Evolutionary conservation across 345 rosid genomes (phyloP).

Genomic region (Salix arbutifolia): DNA sequence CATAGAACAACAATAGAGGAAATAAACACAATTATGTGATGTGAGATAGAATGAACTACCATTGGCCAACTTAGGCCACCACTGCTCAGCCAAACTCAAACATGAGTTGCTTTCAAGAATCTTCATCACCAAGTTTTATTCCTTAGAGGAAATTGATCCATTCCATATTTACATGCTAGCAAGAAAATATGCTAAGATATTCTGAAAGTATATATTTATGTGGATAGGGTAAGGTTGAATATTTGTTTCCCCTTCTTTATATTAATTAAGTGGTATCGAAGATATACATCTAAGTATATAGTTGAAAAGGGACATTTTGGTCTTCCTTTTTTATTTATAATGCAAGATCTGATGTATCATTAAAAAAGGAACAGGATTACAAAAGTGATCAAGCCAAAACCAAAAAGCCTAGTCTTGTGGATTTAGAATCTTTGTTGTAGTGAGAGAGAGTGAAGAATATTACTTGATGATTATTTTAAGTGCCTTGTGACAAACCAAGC

Average conservation of each 20-base stretch:
- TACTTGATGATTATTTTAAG: background rate
- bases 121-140: background rate
- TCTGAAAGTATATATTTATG: background rate
- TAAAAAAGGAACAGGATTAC: background rate
- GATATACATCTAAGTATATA: background rate
- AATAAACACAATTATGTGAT: background rate
- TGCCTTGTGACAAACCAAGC: background rate
- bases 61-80: background rate
- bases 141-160: background rate
- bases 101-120: background rate
- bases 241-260: background rate
- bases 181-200: background rate
- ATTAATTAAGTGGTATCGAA: background rate
- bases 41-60: background rate
- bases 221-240: background rate
- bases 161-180: background rate
- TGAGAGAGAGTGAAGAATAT: background rate
- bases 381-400: background rate
- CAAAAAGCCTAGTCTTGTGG: background rate
- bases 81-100: background rate
- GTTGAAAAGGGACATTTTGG: background rate
- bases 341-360: background rate
- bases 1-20: background rate
- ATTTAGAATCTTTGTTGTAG: background rate
- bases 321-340: background rate